Base-by-base conservation (phyloP, 2,329 filamentous ascomycete species). In the Trichoderma oligosporum region DNA sequence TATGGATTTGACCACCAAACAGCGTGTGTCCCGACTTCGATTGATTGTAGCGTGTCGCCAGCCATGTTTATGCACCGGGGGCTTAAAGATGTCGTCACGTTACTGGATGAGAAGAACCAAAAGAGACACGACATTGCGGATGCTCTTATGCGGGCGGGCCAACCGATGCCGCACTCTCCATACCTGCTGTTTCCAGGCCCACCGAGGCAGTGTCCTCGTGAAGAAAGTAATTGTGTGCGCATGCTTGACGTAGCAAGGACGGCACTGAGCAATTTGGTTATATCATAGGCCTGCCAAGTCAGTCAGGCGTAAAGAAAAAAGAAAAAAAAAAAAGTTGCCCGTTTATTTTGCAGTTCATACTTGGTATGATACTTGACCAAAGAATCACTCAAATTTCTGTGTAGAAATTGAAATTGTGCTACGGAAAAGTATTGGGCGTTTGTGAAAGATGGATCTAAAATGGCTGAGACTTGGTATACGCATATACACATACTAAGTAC, bases 231-330 rank as follows among this genome's bases (percentile, higher is more conserved):
- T 22, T 86, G 82, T 59, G 66, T 78, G 60, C 72, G 71, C 57
- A 76, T 85, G 31, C 74, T 86, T 16, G 75, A 80, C 27, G 75
- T 82, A 29, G 82, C 83, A 4, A 77, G 78, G 59, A 63, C 73
- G 42, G 79, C 82, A 2, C 73, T 85, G 51, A 78, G 83, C 27
- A 75, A 74, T 25, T 68, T 86, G 22, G 72, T 81, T 11, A 84
- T 86, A 68, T 72, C 57, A n/a, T 57, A 48, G 29, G 12, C 12
- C 20, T n/a, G 16, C n/a, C n/a, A 31, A 24, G 8, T 5, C 7
- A n/a, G n/a, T n/a, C n/a, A n/a, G n/a, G n/a, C n/a, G 8, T 29
- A 20, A 20, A 14, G n/a, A 38, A 38, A 29, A 22, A 39, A 9
- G 11, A 29, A 14, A 27, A 12, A 42, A 24, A 39, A 39, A 24